Evolutionary conservation across 73 alveolate genomes (phyloP), one percentile per base, ranked within the genome.

Genomic region (Durusdinium trenchii): DNA sequence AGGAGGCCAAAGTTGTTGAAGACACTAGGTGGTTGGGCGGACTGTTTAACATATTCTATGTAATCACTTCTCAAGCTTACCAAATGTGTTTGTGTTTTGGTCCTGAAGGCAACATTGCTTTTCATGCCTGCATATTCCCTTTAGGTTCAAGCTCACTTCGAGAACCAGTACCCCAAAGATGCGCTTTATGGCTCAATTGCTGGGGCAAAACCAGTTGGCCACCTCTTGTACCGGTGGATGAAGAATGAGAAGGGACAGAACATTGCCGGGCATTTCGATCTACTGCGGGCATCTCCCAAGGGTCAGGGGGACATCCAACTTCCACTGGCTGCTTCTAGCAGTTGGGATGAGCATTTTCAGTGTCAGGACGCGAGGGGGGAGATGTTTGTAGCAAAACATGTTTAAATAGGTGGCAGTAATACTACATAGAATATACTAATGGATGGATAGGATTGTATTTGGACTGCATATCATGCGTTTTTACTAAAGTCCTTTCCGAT

Each of bases 221-320:
- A 82, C 48, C 30, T 82, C 64, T n/a, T 48, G 20, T 82, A 26
- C 92, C 18, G 50, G 38, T 82, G 64, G 64, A 1, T 82, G 38
- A 82, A 30, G 6, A 47, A 82, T 12, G 61, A 20, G 14, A 32
- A 45, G 2, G 73, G 73, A 10, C 45, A 82, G 73, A 28, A 30
- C 48, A 82, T 18, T 14, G 64, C 92, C 2, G 92, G 92, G 1
- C 92, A 82, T 38, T 82, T 46, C 28, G 92, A 82, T n/a, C 7
- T 82, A 46, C 71, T 82, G 47, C 16, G n/a, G n/a, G n/a, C n/a
- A n/a, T n/a, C 32, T 16, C 71, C 92, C 1, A 26, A 36, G 30
- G 50, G 30, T 3, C 6, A 35, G 10, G 92, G 73, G 12, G 30
- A 6, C 45, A 35, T 82, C 50, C 16, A n/a, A 48, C 32, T 82